A percentile compares a stretch with the other conserved stretches of the same genome.
phyloP scores from a whole-genome alignment of 495 filamentous ascomycete species.

The Aspergillus egyptiacus region DNA sequence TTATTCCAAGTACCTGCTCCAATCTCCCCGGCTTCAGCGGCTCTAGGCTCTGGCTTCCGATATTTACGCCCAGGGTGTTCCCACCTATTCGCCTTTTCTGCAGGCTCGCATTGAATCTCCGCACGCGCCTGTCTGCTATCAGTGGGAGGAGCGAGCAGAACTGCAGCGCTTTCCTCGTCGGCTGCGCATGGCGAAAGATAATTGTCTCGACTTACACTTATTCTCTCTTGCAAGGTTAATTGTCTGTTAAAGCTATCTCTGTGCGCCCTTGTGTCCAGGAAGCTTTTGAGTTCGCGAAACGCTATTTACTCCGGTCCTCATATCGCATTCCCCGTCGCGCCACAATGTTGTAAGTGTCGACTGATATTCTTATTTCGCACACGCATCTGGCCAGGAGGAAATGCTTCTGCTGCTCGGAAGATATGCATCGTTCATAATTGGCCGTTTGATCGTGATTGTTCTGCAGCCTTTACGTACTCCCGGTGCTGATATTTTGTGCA shows the following conservation, averaged over 20 bases:
- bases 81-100: not conserved
- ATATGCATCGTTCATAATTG: not conserved
- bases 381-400: not conserved
- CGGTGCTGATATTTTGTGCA: conserved; percentile 6
- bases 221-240: too few relatives aligned
- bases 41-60: not conserved
- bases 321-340: not conserved
- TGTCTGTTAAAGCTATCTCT: too few relatives aligned
- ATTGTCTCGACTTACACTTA: not conserved
- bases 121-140: not conserved
- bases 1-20: not conserved
- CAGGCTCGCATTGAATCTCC: not conserved
- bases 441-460: not conserved
- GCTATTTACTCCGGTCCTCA: not conserved
- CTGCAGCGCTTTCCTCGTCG: not conserved
- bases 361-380: conserved; percentile 4
- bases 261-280: too few relatives aligned
- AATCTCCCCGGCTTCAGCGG: not conserved
- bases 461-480: not conserved
- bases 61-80: not conserved
- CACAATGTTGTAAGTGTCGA: conserved; percentile 15
- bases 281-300: too few relatives aligned
- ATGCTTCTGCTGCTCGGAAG: not conserved
- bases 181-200: not conserved
- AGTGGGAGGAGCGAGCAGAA: conserved; percentile 1